These are phyloP conservation scores for Diutina pseudorugosa DNA, from an alignment of 1,139 yeast species.

Conservation along the genomic window DNA sequence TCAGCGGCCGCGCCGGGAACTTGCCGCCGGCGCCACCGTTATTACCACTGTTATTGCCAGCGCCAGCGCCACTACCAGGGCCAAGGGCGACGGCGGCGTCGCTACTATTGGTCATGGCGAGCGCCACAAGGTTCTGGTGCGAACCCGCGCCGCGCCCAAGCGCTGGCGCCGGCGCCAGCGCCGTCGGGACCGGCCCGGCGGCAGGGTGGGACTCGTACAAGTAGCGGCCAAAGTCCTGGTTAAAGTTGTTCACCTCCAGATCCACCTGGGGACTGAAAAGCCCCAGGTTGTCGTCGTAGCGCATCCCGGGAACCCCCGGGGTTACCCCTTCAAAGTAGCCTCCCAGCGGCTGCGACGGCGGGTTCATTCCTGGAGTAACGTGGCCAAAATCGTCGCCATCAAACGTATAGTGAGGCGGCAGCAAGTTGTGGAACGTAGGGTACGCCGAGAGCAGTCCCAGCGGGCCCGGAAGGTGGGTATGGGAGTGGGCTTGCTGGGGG, in stretches of 20 bases:
- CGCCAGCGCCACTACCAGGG: neutral
- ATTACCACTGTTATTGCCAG: neutral
- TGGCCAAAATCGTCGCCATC: constrained; percentile 2
- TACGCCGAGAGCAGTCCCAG: neutral
- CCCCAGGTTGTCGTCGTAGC: neutral
- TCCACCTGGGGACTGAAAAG: neutral
- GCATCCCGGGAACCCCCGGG: constrained; percentile 4
- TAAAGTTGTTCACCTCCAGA: neutral
- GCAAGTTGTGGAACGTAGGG: neutral
- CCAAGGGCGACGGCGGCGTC: neutral
- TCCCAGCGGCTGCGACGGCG: neutral
- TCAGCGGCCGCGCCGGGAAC: neutral
- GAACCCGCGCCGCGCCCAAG: neutral
- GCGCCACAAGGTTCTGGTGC: neutral
- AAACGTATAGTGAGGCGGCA: constrained; percentile 1
- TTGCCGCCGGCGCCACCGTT: neutral
- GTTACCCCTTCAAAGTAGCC: constrained; percentile 3
- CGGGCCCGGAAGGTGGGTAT: neutral
- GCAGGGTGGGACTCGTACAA: neutral
- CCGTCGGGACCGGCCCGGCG: constrained; percentile 1
- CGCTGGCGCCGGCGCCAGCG: neutral
- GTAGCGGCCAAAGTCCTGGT: neutral
- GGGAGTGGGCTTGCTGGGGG: neutral
- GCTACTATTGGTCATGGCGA: neutral
- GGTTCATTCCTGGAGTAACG: constrained; percentile 2